Evolutionary conservation across 345 rosid genomes (phyloP).

Genomic region (Syzygium jambos): DNA sequence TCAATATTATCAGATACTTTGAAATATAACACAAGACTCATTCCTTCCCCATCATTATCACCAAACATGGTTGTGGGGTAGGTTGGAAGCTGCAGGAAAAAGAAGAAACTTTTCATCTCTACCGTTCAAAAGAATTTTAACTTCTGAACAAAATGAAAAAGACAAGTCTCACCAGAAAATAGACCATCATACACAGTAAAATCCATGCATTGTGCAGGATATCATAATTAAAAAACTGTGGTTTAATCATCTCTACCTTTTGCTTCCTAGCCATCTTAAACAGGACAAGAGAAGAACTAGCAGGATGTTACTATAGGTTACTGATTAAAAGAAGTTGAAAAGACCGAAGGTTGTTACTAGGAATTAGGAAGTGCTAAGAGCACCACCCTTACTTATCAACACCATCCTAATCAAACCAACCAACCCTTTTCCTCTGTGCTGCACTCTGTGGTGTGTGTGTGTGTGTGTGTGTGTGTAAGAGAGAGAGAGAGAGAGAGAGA

Average conservation of each 20-base stretch:
- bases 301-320: not conserved
- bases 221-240: not conserved
- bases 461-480: not conserved
- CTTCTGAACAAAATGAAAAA: not conserved
- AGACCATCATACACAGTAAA: not conserved
- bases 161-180: not conserved
- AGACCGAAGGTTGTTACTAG: not conserved
- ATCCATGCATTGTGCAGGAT: not conserved
- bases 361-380: not conserved
- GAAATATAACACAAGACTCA: constrained; percentile 74
- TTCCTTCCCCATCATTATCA: constrained; percentile 71
- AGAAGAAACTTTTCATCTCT: not conserved
- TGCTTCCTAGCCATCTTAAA: not conserved
- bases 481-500: not conserved
- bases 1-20: constrained; percentile 45
- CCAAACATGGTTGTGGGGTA: constrained; percentile 65
- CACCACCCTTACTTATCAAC: not conserved
- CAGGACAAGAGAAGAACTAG: not conserved
- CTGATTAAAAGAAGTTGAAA: not conserved
- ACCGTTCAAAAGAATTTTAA: not conserved
- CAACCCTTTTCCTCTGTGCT: not conserved
- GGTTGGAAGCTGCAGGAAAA: constrained; percentile 44
- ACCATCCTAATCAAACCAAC: not conserved
- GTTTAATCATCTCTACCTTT: not conserved
- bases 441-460: not conserved